Evolutionary conservation across 257 asterid species (phyloP).

Genomic region (Nicotiana otophora): DNA sequence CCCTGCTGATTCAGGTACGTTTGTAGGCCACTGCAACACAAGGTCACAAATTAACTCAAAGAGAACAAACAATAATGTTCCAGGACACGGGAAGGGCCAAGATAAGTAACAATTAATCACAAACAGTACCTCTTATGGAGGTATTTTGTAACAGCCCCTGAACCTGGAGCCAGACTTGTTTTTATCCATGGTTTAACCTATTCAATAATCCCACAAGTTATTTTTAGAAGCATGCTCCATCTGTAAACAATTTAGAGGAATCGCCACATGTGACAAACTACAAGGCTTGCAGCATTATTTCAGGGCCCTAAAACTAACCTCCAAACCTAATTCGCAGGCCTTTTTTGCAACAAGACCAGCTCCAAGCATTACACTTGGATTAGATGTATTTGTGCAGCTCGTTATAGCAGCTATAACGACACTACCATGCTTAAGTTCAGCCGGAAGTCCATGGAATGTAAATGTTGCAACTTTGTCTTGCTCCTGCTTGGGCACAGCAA

Average conservation of each 20-base stretch:
- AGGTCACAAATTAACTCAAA: slow-evolving; percentile 4
- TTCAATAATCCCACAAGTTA: neutral
- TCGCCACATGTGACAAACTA: neutral
- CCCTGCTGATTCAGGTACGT: slow-evolving; percentile 87
- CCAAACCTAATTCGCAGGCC: slow-evolving; percentile 83
- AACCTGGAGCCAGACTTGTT: slow-evolving; percentile 98
- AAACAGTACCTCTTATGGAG: slow-evolving; percentile 62
- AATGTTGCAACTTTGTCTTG: slow-evolving; percentile 76
- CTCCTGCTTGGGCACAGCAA: slow-evolving; percentile 68
- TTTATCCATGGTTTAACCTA: slow-evolving; percentile 98
- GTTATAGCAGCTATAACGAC: slow-evolving; percentile 94
- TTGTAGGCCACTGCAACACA: slow-evolving; percentile 63
- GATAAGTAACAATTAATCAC: neutral
- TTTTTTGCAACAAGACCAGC: slow-evolving; percentile 96
- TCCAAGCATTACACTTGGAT: slow-evolving; percentile 99
- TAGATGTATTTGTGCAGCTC: slow-evolving; percentile 93
- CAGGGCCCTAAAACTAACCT: slow-evolving; percentile 47
- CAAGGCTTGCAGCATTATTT: neutral
- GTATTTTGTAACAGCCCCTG: slow-evolving; percentile 93
- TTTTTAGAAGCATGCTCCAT: neutral
- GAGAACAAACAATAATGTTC: neutral
- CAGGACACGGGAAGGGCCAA: neutral
- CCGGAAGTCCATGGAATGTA: slow-evolving; percentile 60
- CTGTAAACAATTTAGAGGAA: neutral
- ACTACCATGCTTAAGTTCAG: slow-evolving; percentile 88